Evolutionary conservation across 2,329 filamentous ascomycete genomes (phyloP).

Genomic region (Massarina eburnea): DNA sequence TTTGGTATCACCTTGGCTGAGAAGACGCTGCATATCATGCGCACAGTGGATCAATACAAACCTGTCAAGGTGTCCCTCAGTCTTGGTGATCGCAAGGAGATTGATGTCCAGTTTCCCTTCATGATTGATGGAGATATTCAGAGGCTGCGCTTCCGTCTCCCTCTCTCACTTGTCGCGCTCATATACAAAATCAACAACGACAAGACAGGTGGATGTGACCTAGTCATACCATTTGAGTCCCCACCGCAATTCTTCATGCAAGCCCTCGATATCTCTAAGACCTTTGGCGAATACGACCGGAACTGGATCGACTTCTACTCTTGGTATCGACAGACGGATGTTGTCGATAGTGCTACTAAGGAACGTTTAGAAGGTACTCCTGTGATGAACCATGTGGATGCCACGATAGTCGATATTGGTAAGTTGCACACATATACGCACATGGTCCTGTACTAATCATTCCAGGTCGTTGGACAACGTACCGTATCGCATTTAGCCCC

Average conservation of each 20-base stretch:
- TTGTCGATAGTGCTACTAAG: slow-evolving; percentile 49
- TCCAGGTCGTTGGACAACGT: slow-evolving; percentile 64
- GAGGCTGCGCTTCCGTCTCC: slow-evolving; percentile 48
- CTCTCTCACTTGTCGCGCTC: slow-evolving; percentile 48
- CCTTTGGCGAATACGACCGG: slow-evolving; percentile 23
- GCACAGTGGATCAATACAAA: slow-evolving; percentile 40
- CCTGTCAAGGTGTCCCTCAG: slow-evolving; percentile 45
- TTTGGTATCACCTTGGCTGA: slow-evolving; percentile 64
- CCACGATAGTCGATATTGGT: slow-evolving; percentile 62
- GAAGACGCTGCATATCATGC: slow-evolving; percentile 62
- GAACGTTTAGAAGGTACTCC: slow-evolving; percentile 22
- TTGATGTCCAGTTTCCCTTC: slow-evolving; percentile 51
- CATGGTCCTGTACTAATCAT: slow-evolving; percentile 11
- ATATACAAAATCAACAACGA: slow-evolving; percentile 35
- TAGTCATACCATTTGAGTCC: slow-evolving; percentile 39
- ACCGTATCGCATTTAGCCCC: slow-evolving; percentile 53
- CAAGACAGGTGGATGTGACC: slow-evolving; percentile 3
- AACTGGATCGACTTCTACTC: slow-evolving; percentile 59
- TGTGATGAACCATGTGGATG: slow-evolving; percentile 44
- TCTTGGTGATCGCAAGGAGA: slow-evolving; percentile 43
- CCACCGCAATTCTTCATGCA: slow-evolving; percentile 51
- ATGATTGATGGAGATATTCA: slow-evolving; percentile 12
- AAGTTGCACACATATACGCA: slow-evolving; percentile 16
- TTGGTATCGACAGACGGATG: slow-evolving; percentile 67
- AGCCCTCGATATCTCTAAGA: slow-evolving; percentile 8